phyloP scores from a whole-genome alignment of 2,329 filamentous ascomycete genomes.

The Lachnellula cervina region DNA sequence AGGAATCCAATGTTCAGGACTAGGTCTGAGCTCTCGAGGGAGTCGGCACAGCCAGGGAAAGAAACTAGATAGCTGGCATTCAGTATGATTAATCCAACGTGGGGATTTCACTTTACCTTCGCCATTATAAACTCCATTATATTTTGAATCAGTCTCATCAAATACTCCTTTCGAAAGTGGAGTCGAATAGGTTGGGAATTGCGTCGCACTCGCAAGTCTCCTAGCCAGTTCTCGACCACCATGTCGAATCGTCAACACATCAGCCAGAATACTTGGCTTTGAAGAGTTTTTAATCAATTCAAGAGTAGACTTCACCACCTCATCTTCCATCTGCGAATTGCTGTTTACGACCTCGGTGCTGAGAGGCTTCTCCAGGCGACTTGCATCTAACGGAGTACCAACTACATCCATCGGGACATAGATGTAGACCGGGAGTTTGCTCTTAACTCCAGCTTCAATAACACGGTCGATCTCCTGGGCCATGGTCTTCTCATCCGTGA shows the following conservation, averaged over 20 bases:
- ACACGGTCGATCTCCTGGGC: slow-evolving; percentile 47
- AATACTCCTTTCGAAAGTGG: slow-evolving; percentile 47
- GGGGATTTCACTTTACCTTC: slow-evolving; percentile 27
- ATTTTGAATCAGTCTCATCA: slow-evolving; percentile 43
- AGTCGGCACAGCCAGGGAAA: slow-evolving; percentile 29
- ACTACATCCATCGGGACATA: slow-evolving; percentile 52
- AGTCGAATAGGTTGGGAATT: slow-evolving; percentile 44
- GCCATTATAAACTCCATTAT: slow-evolving; percentile 46
- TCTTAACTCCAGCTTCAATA: slow-evolving; percentile 45
- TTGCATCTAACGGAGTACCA: slow-evolving; percentile 31
- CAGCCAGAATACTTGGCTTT: slow-evolving; percentile 47
- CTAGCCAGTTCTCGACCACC: slow-evolving; percentile 25
- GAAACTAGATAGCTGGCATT: slow-evolving; percentile 16
- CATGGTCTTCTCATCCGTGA: slow-evolving; percentile 57
- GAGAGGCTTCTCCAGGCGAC: slow-evolving; percentile 28
- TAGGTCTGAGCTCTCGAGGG: slow-evolving; percentile 40
- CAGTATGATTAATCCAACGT: not conserved
- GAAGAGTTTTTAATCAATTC: slow-evolving; percentile 41
- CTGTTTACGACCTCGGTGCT: slow-evolving; percentile 22
- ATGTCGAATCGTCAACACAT: slow-evolving; percentile 39
- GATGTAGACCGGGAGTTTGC: slow-evolving; percentile 53
- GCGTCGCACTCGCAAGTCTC: slow-evolving; percentile 38
- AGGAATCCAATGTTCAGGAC: slow-evolving; percentile 44
- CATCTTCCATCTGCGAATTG: slow-evolving; percentile 22
- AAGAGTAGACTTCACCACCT: slow-evolving; percentile 34